A percentile compares a stretch with the other conserved stretches of the same genome.
These are phyloP conservation scores for Streptanthus diversifolius DNA, from an alignment of 345 rosid species.

Conservation along the genomic window DNA sequence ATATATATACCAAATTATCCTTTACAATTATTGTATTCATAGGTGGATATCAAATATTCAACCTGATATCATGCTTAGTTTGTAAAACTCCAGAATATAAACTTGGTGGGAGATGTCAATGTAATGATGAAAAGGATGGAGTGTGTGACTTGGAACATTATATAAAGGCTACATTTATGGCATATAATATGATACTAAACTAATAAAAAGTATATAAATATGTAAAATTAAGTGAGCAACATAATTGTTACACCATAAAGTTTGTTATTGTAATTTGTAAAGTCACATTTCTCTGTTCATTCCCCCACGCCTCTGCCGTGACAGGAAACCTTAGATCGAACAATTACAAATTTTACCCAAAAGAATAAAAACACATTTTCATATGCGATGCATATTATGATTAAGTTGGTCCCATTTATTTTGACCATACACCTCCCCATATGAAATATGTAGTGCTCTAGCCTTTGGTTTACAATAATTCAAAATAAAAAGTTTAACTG, in stretches of 20 bases:
- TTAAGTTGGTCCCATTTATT: constrained; percentile 22
- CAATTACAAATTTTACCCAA: constrained; percentile 6
- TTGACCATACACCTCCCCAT: constrained; percentile 6
- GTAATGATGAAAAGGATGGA: constrained; percentile 25
- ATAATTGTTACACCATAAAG: constrained; percentile 35
- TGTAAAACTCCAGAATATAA: background rate
- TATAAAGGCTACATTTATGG: constrained; percentile 22
- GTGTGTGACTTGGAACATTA: constrained; percentile 35
- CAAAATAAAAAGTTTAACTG: background rate
- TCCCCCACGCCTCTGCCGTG: constrained; percentile 39
- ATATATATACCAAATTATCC: background rate
- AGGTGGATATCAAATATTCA: background rate
- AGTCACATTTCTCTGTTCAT: constrained; percentile 37
- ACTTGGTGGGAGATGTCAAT: background rate
- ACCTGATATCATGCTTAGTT: background rate
- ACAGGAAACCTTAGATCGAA: constrained; percentile 24
- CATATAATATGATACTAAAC: constrained; percentile 16
- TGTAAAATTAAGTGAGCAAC: constrained; percentile 27
- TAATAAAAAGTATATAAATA: constrained; percentile 7
- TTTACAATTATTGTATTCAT: background rate
- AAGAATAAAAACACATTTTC: background rate
- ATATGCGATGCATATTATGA: constrained; percentile 11
- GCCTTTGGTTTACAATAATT: constrained; percentile 4
- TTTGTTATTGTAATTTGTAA: constrained; percentile 28
- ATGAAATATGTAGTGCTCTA: background rate